phyloP scores from a whole-genome alignment of 306 rosid species.

The Psophocarpus tetragonolobus region DNA sequence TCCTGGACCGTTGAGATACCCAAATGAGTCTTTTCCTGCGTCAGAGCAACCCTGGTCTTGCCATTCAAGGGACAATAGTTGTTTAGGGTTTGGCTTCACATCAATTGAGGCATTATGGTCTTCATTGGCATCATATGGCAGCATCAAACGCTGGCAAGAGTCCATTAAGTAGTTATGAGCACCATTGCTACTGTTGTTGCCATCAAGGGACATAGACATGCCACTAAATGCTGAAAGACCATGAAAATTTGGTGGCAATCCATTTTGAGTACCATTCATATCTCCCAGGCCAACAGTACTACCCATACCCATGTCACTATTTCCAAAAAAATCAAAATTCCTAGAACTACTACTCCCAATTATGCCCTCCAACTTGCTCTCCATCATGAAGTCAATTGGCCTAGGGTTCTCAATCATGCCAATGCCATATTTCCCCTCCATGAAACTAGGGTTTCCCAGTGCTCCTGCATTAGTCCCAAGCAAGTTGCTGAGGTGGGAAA shows the following conservation, averaged over 20 bases:
- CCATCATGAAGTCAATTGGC: constrained; percentile 94
- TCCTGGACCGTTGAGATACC: constrained; percentile 66
- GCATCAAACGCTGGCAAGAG: constrained; percentile 74
- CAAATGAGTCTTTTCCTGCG: constrained; percentile 68
- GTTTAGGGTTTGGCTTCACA: constrained; percentile 86
- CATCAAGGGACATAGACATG: constrained; percentile 49
- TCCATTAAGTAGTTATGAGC: constrained; percentile 48
- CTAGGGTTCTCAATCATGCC: constrained; percentile 55
- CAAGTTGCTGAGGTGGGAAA: constrained; percentile 61
- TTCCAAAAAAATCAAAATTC: constrained; percentile 62
- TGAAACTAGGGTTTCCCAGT: constrained; percentile 56
- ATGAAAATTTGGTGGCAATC: constrained; percentile 53
- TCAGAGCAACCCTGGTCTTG: constrained; percentile 82
- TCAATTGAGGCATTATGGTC: constrained; percentile 43
- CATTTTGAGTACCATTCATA: constrained; percentile 34
- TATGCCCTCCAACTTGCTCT: constrained; percentile 61
- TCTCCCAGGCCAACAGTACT: constrained; percentile 36
- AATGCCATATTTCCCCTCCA: constrained; percentile 35
- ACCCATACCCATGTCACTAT: constrained; percentile 47
- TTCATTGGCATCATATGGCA: constrained; percentile 61
- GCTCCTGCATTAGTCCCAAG: constrained; percentile 46
- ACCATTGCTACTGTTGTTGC: constrained; percentile 48
- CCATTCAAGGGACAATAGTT: constrained; percentile 85
- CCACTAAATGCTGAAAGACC: constrained; percentile 63
- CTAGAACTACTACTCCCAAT: constrained; percentile 45